These are phyloP conservation scores for Yamadazyma aaseri DNA, from an alignment of 1,139 yeast species.

Conservation along the genomic window DNA sequence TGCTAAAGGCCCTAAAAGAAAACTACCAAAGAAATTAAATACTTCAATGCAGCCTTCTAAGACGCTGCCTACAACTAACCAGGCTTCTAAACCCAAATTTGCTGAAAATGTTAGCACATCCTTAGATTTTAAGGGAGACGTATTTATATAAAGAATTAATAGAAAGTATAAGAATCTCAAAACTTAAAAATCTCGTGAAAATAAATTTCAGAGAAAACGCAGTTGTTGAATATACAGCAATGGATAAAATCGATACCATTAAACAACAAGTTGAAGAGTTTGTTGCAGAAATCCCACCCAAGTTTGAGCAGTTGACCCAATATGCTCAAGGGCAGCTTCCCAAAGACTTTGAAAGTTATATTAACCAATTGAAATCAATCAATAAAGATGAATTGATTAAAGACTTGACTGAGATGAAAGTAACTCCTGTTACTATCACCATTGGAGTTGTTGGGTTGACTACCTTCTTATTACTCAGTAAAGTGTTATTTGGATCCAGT, in stretches of 20 bases:
- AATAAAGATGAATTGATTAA: constrained; percentile 24
- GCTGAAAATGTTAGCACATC: constrained; percentile 26
- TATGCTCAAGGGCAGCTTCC: constrained; percentile 11
- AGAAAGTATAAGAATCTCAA: not conserved
- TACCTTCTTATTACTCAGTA: constrained; percentile 21
- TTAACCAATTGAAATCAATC: constrained; percentile 11
- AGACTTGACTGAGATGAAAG: constrained; percentile 29
- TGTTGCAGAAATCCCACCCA: constrained; percentile 12
- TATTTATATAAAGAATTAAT: constrained; percentile 20
- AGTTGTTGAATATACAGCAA: not conserved
- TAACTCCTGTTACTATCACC: constrained; percentile 38
- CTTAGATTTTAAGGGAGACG: constrained; percentile 33
- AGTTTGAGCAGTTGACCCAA: constrained; percentile 9
- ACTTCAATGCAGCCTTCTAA: constrained; percentile 9
- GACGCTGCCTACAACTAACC: constrained; percentile 31
- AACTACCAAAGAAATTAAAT: constrained; percentile 49
- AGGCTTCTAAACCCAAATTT: constrained; percentile 27
- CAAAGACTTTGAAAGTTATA: constrained; percentile 11
- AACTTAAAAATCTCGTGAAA: not conserved
- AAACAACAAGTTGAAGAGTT: constrained; percentile 11
- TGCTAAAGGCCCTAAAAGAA: constrained; percentile 73
- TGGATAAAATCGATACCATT: constrained; percentile 1
- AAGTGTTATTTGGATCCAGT: constrained; percentile 16
- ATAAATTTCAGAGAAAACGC: not conserved
- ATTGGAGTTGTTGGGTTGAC: constrained; percentile 32